phyloP scores from a whole-genome alignment of 768 basidiomycete genomes.

The Tulasnella sp. region DNA sequence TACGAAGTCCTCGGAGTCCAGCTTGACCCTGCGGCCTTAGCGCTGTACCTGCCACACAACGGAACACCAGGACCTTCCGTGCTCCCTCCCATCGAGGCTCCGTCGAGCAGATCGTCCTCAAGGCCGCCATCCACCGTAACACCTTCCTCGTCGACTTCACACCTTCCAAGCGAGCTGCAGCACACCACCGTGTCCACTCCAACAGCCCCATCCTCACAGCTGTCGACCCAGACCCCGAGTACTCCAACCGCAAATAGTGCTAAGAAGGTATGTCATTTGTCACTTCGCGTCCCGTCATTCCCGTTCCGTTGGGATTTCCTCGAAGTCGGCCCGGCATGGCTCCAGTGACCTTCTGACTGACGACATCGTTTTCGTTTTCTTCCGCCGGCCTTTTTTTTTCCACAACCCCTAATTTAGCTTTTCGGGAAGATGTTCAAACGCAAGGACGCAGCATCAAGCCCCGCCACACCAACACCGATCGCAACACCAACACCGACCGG shows the following conservation, averaged over 20 bases:
- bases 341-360: background rate
- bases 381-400: background rate
- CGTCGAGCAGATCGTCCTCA: conserved; percentile 33
- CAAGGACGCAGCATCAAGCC: conserved; percentile 39
- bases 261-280: conserved; percentile 40
- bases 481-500: conserved; percentile 33
- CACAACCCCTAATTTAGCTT: conserved; percentile 36
- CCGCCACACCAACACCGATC: conserved; percentile 28
- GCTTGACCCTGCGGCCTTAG: conserved; percentile 13
- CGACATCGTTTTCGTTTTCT: background rate
- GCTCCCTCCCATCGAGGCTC: conserved; percentile 10
- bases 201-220: conserved; percentile 11
- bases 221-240: conserved; percentile 34
- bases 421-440: conserved; percentile 72
- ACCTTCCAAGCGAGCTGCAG: conserved; percentile 16
- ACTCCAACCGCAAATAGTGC: conserved; percentile 40
- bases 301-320: background rate
- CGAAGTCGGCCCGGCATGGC: background rate
- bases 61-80: background rate
- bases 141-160: conserved; percentile 35
- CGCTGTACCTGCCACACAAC: conserved; percentile 1
- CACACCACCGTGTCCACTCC: conserved; percentile 7
- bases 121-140: conserved; percentile 40
- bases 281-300: no score
- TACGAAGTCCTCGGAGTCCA: conserved; percentile 61